Percentiles rank a stretch among this genome's conserved stretches.
Conservation (phyloP, 805 yeast species). For the Diddensiella santjacobensis region DNA sequence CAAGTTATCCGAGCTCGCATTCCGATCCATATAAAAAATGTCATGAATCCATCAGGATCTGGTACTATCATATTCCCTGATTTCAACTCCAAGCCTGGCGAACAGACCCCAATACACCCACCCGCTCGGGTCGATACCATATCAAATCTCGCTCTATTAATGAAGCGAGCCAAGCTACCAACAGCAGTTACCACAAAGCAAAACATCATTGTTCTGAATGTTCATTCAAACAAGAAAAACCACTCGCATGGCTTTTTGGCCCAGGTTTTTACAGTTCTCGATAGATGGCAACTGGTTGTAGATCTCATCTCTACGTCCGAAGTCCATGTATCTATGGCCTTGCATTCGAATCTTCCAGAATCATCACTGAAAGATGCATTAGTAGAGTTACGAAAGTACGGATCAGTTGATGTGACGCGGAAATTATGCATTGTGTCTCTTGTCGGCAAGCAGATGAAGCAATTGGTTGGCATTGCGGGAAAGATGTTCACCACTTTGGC, state of each 20-base stretch:
- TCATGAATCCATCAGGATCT: slow-evolving; percentile 84
- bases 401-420: slow-evolving; percentile 83
- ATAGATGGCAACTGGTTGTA: slow-evolving; percentile 79
- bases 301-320: slow-evolving; percentile 96
- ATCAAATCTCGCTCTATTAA: slow-evolving; percentile 37
- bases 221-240: slow-evolving; percentile 90
- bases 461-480: slow-evolving; percentile 94
- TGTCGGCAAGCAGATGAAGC: slow-evolving; percentile 97
- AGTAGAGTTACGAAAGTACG: slow-evolving; percentile 72
- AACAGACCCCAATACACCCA: slow-evolving; percentile 90
- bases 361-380: slow-evolving; percentile 69
- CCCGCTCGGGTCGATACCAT: slow-evolving; percentile 66
- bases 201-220: slow-evolving; percentile 85
- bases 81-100: slow-evolving; percentile 79
- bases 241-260: slow-evolving; percentile 95
- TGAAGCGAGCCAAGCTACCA: slow-evolving; percentile 46
- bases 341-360: slow-evolving; percentile 63
- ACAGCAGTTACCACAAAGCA: slow-evolving; percentile 96
- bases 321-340: slow-evolving; percentile 97
- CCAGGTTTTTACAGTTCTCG: slow-evolving; percentile 79
- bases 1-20: slow-evolving; percentile 94
- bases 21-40: slow-evolving; percentile 95
- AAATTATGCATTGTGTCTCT: slow-evolving; percentile 88
- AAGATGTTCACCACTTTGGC: slow-evolving; percentile 94
- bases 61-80: slow-evolving; percentile 96